A percentile compares a stretch with the other conserved stretches of the same genome.
Evolutionary conservation across 2,329 filamentous ascomycete genomes (phyloP).

Genomic region (Fusarium tanahbumbuense): DNA sequence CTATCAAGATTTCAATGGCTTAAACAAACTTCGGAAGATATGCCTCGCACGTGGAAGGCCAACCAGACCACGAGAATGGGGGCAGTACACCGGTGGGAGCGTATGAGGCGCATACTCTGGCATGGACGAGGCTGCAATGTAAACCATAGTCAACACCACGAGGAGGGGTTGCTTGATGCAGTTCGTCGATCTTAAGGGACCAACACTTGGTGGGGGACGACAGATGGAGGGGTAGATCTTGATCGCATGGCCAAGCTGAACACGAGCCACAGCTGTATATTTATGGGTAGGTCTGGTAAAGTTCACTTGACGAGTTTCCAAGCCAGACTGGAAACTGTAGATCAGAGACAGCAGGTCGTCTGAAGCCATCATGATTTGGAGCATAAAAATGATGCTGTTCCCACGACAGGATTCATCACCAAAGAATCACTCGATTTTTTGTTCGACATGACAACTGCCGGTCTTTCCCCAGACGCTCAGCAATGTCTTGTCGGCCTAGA

Average conservation of each 20-base stretch:
- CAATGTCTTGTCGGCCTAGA: conserved; percentile 21
- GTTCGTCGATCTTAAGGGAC: conserved; percentile 45
- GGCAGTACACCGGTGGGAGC: conserved; percentile 6
- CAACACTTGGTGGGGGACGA: conserved; percentile 45
- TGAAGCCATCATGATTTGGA: background rate
- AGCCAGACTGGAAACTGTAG: background rate
- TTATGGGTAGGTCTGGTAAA: background rate
- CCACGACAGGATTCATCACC: background rate
- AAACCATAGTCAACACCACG: conserved; percentile 46
- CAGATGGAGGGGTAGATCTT: conserved; percentile 46
- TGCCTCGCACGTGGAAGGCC: conserved; percentile 45
- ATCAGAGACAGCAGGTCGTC: background rate
- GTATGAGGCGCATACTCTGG: conserved; percentile 34
- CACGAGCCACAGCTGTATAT: conserved; percentile 28
- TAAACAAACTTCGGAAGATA: conserved; percentile 20
- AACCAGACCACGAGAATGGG: conserved; percentile 32
- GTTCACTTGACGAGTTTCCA: background rate
- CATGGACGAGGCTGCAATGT: conserved; percentile 41
- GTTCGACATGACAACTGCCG: conserved; percentile 2
- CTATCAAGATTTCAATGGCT: conserved; percentile 16
- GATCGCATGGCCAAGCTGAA: conserved; percentile 25
- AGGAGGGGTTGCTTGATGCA: conserved; percentile 45
- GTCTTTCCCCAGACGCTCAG: conserved; percentile 1
- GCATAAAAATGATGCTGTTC: background rate
- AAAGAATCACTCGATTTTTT: conserved; percentile 27